Base-by-base conservation (phyloP, 2,329 filamentous ascomycete species). In the Penicillium sp. region DNA sequence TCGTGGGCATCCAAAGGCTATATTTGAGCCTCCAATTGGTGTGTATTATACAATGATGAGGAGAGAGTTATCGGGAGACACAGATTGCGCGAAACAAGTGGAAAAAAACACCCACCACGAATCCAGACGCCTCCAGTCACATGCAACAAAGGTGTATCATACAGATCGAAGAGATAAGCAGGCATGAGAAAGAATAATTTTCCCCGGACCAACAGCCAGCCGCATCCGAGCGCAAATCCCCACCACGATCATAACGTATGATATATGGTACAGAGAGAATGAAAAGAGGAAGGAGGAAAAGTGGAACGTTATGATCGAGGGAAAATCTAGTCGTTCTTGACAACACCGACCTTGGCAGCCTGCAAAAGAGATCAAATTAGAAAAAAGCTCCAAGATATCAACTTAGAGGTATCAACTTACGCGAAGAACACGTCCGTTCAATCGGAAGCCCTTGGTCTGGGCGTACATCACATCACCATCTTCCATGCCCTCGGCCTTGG, bases 321-420 rank as follows among this genome's bases (percentile, higher is more conserved):
- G 24, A 18, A 8, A 27, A 43, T 54, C 68, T 69, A 76, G 43
- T 64, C 60, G 74, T 93, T 95, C 80, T 93, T 95, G 56, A 95
- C 90, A 47, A 96, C 89, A 65, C 91, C 90, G 55, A 97, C 91
- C 80, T 97, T 95, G 66, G 91, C 89, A 54, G 91, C 89, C 71
- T 75, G 46, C 24, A 49, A 6, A 38, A 50, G 41, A 44, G 52
- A 42, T 58, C 38, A 35, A 46, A 35, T 48, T 16, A 45, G 37
- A 37, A 32, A 44, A 13, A 32, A 36, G 20, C 47, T n/a, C 6
- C 18, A 14, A 29, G 45, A 5, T 23, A 31, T 38, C 22, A 18
- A 24, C 28, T 5, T 27, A 29, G 14, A 18, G 11, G 9, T 11
- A 35, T 14, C n/a, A 42, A 66, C 71, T 62, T 63, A 77, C 77